These are phyloP conservation scores for Solanum acaule DNA, from an alignment of 257 asterid species.

Conservation along the genomic window DNA sequence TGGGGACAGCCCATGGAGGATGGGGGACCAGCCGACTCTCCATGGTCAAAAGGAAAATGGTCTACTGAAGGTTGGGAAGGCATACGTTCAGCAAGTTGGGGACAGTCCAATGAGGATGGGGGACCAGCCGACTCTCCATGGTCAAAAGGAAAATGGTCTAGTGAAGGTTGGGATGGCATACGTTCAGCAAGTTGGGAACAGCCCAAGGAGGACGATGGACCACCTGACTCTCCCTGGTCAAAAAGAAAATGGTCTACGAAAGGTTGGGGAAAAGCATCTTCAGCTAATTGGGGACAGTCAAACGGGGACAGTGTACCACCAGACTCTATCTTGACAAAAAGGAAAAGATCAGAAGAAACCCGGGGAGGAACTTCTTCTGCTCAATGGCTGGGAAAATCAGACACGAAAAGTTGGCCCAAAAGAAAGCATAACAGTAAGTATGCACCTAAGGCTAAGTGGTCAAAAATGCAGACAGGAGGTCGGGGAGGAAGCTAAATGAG, in stretches of 20 bases:
- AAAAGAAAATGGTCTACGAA: neutral
- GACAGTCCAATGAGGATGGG: neutral
- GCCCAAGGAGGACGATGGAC: neutral
- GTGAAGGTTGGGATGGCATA: neutral
- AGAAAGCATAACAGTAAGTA: neutral
- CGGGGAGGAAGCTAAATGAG: neutral
- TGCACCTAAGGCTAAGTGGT: neutral
- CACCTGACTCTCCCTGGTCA: neutral
- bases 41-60: neutral
- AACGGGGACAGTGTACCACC: neutral
- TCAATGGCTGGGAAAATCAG: neutral
- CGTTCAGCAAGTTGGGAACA: neutral
- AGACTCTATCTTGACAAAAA: neutral
- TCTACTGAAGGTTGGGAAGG: neutral
- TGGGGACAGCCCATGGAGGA: neutral
- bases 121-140: neutral
- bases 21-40: neutral
- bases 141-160: neutral
- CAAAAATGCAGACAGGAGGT: neutral
- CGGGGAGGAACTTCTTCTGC: neutral
- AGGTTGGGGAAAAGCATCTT: neutral
- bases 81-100: neutral
- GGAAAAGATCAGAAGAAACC: neutral
- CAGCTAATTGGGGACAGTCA: neutral
- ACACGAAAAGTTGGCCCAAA: neutral